Percentiles rank a stretch among this genome's conserved stretches.
These are phyloP conservation scores for Nicotiana tomentosiformis DNA, from an alignment of 257 asterid genomes.

Conservation along the genomic window DNA sequence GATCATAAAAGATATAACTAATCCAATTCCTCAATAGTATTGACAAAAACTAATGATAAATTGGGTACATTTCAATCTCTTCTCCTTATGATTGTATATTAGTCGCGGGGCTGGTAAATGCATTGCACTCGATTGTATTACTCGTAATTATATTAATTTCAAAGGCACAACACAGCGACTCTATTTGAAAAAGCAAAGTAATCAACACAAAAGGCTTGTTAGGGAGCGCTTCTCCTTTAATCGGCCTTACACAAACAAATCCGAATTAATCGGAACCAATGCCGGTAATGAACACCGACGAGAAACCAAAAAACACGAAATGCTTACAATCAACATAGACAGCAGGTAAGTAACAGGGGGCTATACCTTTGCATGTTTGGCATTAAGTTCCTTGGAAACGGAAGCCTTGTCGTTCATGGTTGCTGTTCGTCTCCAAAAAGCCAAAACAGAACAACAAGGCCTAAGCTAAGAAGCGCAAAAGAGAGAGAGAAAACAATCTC, in stretches of 20 bases:
- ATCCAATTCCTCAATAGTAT: neutral
- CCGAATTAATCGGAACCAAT: no score
- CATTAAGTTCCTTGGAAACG: conserved; percentile 81
- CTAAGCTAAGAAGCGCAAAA: neutral
- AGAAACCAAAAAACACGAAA: no score
- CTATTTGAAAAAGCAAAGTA: neutral
- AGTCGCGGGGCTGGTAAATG: neutral
- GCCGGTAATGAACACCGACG: no score
- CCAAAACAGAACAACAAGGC: neutral
- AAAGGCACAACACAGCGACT: neutral
- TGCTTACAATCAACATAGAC: neutral
- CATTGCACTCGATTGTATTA: neutral
- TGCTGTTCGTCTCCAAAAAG: conserved; percentile 3
- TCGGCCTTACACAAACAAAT: no score
- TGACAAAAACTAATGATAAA: neutral
- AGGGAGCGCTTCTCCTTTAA: no score
- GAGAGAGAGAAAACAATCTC: conserved; percentile 16
- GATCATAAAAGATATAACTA: neutral
- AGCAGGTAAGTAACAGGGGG: neutral
- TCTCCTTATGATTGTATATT: neutral
- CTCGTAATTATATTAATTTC: no score
- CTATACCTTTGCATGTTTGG: conserved; percentile 67
- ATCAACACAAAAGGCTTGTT: neutral
- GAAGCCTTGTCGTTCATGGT: conserved; percentile 76
- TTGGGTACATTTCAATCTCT: neutral